These are phyloP conservation scores for Cordyceps pruinosa DNA, from an alignment of 2,329 filamentous ascomycete genomes.

Conservation along the genomic window DNA sequence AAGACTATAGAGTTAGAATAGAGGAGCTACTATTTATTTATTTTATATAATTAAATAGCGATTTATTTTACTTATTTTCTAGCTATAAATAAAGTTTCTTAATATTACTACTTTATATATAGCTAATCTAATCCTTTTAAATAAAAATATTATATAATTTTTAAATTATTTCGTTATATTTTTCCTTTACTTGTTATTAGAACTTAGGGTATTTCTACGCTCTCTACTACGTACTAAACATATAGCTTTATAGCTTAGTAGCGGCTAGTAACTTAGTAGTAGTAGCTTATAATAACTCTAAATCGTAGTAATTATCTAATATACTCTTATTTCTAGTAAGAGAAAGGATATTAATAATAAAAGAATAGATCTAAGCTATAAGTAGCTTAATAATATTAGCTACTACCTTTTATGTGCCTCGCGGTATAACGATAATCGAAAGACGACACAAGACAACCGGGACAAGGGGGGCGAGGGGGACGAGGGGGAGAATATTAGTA, in stretches of 20 bases:
- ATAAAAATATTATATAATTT: not conserved
- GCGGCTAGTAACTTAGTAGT: not conserved
- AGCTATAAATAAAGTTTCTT: not conserved
- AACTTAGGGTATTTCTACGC: not conserved
- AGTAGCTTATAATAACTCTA: not conserved
- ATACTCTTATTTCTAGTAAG: not conserved
- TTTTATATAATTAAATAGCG: not conserved
- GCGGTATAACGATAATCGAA: not conserved
- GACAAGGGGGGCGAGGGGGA: not conserved
- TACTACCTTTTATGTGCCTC: not conserved
- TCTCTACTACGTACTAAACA: not conserved
- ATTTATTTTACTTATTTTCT: not conserved
- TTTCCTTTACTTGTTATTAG: not conserved
- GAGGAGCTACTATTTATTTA: not conserved
- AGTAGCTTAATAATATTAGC: not conserved
- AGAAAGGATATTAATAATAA: not conserved
- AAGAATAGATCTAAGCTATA: not conserved
- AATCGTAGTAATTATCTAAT: not conserved
- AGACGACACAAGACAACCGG: not conserved
- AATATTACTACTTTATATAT: not conserved
- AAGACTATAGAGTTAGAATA: not conserved
- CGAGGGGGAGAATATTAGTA: not conserved
- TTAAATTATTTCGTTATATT: not conserved
- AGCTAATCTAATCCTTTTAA: not conserved
- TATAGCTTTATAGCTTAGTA: not conserved